Evolutionary conservation across 208 protist genomes (phyloP), one percentile per base, ranked within the genome.

Genomic region (Kentomonas sorsogonicus): DNA sequence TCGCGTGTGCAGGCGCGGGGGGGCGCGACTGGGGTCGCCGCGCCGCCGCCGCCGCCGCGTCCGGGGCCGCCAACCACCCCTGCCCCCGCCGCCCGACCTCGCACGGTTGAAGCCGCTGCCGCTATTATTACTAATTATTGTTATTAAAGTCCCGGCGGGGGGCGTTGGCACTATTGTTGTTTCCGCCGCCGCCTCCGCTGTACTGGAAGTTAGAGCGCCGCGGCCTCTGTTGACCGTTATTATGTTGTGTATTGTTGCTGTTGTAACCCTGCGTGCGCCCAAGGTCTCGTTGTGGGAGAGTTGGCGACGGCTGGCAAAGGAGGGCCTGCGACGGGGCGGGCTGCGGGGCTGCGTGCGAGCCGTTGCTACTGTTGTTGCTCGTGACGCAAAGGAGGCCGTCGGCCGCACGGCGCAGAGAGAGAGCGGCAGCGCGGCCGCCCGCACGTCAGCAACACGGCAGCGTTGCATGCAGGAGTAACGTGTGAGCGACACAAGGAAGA

Each of bases 41-140:
- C 50, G 47, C 31, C 58, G 51, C 10, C 63, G 48, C 27, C 53
- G 26, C 48, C 50, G 31, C 56, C 46, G 43, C 41, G 40, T 50
- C 53, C 43, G 26, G 45, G 34, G 4, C 13, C 38, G 36, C 11
- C 16, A n/a, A 6, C n/a, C 43, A 9, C 43, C 43, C 10, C 10
- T 18, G 13, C 10, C 22, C 22, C 25, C 43, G 7, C 43, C 43
- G n/a, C n/a, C n/a, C n/a, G n/a, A n/a, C n/a, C n/a, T n/a, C n/a
- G n/a, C n/a, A n/a, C 41, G 43, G 23, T 29, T 40, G 43, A 30
- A 39, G 44, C 41, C 22, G 20, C 59, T 50, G 16, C 36, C 4
- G 20, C 53, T 33, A 25, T 3, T 25, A 1, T 26, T 20, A 27
- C 39, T 2, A 6, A n/a, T 11, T 1, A n/a, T 33, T 43, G 20